Percentiles rank a stretch among this genome's conserved stretches.
These are phyloP conservation scores for Laetiporus sulphureus DNA, from an alignment of 1,284 basidiomycete genomes.

Conservation along the genomic window DNA sequence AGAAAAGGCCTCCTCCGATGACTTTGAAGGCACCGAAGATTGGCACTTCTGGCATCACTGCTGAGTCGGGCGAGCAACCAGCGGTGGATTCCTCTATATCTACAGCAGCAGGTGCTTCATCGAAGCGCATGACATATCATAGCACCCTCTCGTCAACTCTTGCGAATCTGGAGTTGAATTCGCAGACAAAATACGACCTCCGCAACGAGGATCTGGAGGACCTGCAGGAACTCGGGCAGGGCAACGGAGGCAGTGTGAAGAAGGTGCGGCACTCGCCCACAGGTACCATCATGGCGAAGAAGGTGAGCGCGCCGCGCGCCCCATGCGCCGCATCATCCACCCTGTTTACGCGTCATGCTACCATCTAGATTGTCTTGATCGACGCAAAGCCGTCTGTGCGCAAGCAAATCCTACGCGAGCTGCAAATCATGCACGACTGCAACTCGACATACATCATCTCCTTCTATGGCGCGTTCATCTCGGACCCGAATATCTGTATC, in stretches of 20 bases:
- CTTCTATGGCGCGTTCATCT: conserved; percentile 94
- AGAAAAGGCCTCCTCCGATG: conserved; percentile 61
- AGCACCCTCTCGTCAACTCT: conserved; percentile 68
- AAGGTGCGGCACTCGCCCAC: conserved; percentile 93
- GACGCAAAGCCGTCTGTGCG: conserved; percentile 96
- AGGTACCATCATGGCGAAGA: conserved; percentile 89
- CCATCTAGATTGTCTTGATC: conserved; percentile 84
- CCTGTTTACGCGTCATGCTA: conserved; percentile 1
- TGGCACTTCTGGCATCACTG: conserved; percentile 35
- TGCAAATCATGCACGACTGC: conserved; percentile 99
- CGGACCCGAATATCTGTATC: conserved; percentile 97
- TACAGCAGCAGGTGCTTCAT: conserved; percentile 33
- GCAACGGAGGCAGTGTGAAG: conserved; percentile 97
- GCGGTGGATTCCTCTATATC: conserved; percentile 34
- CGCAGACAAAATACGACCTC: conserved; percentile 71
- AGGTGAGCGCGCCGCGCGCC: conserved; percentile 47
- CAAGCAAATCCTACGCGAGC: conserved; percentile 95
- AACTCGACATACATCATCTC: conserved; percentile 90
- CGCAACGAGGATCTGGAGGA: conserved; percentile 80
- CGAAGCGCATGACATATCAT: conserved; percentile 58
- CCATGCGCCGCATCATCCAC: neutral
- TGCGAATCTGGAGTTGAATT: conserved; percentile 67
- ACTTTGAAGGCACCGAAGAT: conserved; percentile 41
- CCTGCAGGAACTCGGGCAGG: conserved; percentile 86
- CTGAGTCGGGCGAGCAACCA: conserved; percentile 31